Base-by-base conservation (phyloP, 345 rosid species). In the Syzygium grande region DNA sequence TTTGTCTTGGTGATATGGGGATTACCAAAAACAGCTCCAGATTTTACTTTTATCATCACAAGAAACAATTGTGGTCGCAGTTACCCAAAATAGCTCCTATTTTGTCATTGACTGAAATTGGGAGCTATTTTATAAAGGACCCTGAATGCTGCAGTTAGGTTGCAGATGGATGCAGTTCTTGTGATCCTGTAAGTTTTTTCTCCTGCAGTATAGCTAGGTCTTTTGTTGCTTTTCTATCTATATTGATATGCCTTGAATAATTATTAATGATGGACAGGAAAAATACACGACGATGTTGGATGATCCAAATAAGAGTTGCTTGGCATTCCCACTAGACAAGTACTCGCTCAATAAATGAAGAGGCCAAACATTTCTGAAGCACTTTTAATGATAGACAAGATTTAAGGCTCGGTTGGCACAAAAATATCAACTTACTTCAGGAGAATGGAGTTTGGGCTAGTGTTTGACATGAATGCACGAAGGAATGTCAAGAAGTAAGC, bases 181-280 rank as follows among this genome's bases (percentile, higher is more conserved):
- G 43, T 68, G 79, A 41, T 41, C 43, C 99, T 51, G 99, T 98
- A 34, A 68, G 5, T 30, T 8, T 68, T 68, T 68, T 68, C 46
- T 34, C 79, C 25, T 34, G 43, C 22, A 46, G 23, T 17, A 41
- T 9, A 4, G 43, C 43, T 41, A 6, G 43, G 1, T 41, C 5
- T 41, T 41, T 41, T 41, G 43, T 41, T 41, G 79, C 79, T 68
- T 17, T 17, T 30, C 78, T 16, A 30, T 34, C 79, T 65, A 16
- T 68, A 43, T 34, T 30, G 22, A 34, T 16, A 30, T 68, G 23
- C 30, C 25, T 38, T 34, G 22, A 68, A 11, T 16, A 68, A 16
- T 68, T 30, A 68, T 30, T 17, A 12, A 68, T 68, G 79, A 68
- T 41, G 43, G 43, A 41, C 94, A 96, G 92, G 94, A 90, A 55